Percentiles rank a stretch among this genome's conserved stretches.
These are phyloP conservation scores for Lotmaria passim DNA, from an alignment of 208 protist species.

Conservation along the genomic window DNA sequence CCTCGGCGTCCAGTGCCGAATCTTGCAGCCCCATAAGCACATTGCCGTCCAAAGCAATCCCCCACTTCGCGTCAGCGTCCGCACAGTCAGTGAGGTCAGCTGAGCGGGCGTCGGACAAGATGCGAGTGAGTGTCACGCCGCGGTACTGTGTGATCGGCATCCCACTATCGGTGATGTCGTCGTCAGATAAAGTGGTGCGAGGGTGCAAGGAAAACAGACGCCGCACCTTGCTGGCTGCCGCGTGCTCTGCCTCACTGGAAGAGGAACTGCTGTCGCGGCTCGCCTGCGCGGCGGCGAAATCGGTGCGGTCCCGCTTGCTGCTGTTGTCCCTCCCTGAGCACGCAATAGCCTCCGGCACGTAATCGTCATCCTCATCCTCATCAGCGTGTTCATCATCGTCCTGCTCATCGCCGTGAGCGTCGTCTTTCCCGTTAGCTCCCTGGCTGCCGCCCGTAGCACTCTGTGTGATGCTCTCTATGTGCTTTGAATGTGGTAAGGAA, in stretches of 20 bases:
- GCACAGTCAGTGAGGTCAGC: no score
- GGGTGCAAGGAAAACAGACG: constrained; percentile 5
- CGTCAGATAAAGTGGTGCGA: neutral
- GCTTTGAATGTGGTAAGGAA: no score
- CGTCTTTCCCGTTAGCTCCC: neutral
- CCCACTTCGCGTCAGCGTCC: constrained; percentile 7
- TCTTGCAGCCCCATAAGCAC: constrained; percentile 16
- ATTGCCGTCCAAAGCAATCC: constrained; percentile 23
- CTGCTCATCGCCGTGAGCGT: neutral
- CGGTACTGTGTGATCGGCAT: constrained; percentile 26
- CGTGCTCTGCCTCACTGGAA: no score
- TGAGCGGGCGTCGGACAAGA: neutral
- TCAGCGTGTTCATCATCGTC: constrained; percentile 7
- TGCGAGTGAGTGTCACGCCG: constrained; percentile 20
- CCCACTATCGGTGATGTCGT: neutral
- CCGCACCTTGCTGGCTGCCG: neutral
- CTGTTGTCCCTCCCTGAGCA: neutral
- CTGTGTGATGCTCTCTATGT: no score
- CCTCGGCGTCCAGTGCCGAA: neutral
- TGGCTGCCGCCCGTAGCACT: no score
- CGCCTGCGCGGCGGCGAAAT: no score
- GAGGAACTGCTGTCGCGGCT: no score
- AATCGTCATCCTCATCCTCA: constrained; percentile 27
- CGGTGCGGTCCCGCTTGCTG: no score
- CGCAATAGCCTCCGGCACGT: constrained; percentile 14